Evolutionary conservation across 2,329 filamentous ascomycete species (phyloP).

Genomic region (Phyllosticta citribraziliensis): DNA sequence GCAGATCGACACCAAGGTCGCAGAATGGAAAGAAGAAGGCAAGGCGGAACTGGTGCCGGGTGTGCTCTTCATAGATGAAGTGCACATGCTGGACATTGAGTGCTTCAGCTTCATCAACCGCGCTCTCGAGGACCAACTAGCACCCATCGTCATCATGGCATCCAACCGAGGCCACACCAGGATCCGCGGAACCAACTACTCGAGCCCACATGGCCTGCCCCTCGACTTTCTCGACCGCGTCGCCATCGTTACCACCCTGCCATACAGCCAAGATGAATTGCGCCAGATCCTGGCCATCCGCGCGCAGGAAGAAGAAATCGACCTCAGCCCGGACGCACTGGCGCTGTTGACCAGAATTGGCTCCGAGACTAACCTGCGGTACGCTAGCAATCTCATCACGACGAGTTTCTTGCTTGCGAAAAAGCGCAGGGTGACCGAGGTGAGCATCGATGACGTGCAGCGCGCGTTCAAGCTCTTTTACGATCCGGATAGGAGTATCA

Average conservation of each 20-base stretch:
- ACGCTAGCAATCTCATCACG: slow-evolving; percentile 96
- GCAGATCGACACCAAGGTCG: slow-evolving; percentile 98
- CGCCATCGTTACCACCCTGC: slow-evolving; percentile 88
- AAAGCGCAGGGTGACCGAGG: slow-evolving; percentile 77
- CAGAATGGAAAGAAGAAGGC: slow-evolving; percentile 98
- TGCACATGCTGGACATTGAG: slow-evolving; percentile 99
- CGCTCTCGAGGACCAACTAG: slow-evolving; percentile 85
- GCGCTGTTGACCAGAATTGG: slow-evolving; percentile 93
- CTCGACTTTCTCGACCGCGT: slow-evolving; percentile 94
- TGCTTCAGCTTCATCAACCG: slow-evolving; percentile 99
- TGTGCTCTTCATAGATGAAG: slow-evolving; percentile 96
- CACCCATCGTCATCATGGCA: slow-evolving; percentile 98
- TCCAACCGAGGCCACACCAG: slow-evolving; percentile 88
- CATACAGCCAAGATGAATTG: slow-evolving; percentile 76
- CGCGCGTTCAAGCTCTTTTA: slow-evolving; percentile 91
- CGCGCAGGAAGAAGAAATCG: slow-evolving; percentile 91
- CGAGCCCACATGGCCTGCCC: slow-evolving; percentile 84
- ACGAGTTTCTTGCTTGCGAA: slow-evolving; percentile 80
- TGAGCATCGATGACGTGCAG: slow-evolving; percentile 81
- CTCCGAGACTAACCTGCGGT: slow-evolving; percentile 80
- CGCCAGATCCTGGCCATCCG: slow-evolving; percentile 86
- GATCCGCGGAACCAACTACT: slow-evolving; percentile 89
- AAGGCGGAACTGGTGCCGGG: slow-evolving; percentile 97
- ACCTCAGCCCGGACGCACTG: slow-evolving; percentile 79
- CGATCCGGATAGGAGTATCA: slow-evolving; percentile 76